Base-by-base conservation (phyloP, 345 rosid species). In the Leavenworthia alabamica region DNA sequence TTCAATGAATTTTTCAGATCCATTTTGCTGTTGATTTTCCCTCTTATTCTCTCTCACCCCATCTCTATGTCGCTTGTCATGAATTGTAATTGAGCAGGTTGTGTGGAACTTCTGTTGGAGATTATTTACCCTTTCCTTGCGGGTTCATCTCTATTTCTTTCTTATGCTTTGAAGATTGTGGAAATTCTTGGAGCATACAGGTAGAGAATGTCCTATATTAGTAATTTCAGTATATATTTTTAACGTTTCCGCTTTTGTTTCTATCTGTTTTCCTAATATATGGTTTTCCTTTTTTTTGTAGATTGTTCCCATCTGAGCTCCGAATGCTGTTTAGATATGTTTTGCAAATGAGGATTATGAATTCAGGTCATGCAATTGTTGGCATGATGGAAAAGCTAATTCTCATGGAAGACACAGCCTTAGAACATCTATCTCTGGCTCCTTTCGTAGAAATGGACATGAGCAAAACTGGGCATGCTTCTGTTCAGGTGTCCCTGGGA, bases 181-280 rank as follows among this genome's bases (percentile, higher is more conserved):
- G 96, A 90, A 78, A 80, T 78, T 78, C 93, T 94, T 72, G 99
- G 99, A 60, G 88, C 99, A 10, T 88, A 93, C 77, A 85, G 97
- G 98, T 92, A 73, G 17, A 47, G 54, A 48, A 26, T 33, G 27
- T 49, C 31, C 54, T 71, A 37, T 49, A 11, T 56, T 27, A 49
- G 28, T 62, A 47, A 31, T 19, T 35, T 42, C 6, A 49, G 6
- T 8, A 64, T 41, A 47, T 57, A 32, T 50, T 57, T 63, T 53
- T 11, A 57, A 33, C 29, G 45, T 31, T 39, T 54, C 47, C 15
- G 26, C 70, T 53, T 39, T 36, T 12, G 40, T 46, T 64, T 68
- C 62, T 52, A 27, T 46, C 50, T 55, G 55, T 20, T 73, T 56
- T 45, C 61, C 48, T 62, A 63, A 10, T 26, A 33, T 52, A 61